A percentile compares a stretch with the other conserved stretches of the same genome.
phyloP scores from a whole-genome alignment of 2,329 filamentous ascomycete species.

The Trichocomaceae sp. region DNA sequence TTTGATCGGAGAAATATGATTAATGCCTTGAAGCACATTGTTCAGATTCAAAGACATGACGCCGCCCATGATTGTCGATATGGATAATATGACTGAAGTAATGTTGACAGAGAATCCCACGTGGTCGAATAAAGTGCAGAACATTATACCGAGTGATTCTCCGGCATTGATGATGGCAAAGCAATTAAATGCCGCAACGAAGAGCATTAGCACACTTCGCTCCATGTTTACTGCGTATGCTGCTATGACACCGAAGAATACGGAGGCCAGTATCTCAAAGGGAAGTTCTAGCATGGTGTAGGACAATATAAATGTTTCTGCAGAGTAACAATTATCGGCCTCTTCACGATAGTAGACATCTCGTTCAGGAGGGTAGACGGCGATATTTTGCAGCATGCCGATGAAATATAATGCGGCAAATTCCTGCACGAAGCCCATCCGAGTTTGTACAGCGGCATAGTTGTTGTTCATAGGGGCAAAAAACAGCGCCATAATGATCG shows the following conservation, averaged over 20 bases:
- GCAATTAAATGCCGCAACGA: conserved; percentile 60
- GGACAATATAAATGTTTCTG: conserved; percentile 63
- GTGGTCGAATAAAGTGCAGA: conserved; percentile 69
- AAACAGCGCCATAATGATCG: conserved; percentile 61
- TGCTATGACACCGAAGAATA: conserved; percentile 60
- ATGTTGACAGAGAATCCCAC: conserved; percentile 71
- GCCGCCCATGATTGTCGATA: conserved; percentile 65
- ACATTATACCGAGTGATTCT: conserved; percentile 70
- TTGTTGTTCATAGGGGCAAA: conserved; percentile 63
- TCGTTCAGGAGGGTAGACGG: conserved; percentile 63
- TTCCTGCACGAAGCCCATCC: conserved; percentile 67
- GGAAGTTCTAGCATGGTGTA: conserved; percentile 67
- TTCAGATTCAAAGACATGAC: conserved; percentile 66
- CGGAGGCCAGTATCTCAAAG: conserved; percentile 59
- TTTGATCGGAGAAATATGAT: conserved; percentile 65
- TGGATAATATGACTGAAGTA: conserved; percentile 61
- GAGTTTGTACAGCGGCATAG: conserved; percentile 64
- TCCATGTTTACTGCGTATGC: conserved; percentile 61
- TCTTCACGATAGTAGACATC: conserved; percentile 74
- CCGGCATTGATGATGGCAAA: conserved; percentile 70
- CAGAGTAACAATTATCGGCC: conserved; percentile 64
- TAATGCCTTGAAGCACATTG: conserved; percentile 57
- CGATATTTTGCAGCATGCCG: conserved; percentile 69
- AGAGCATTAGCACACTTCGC: conserved; percentile 59
- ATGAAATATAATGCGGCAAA: conserved; percentile 51